Evolutionary conservation across 2,329 filamentous ascomycete genomes (phyloP), one percentile per base, ranked within the genome.

Genomic region (Curvularia lunata): DNA sequence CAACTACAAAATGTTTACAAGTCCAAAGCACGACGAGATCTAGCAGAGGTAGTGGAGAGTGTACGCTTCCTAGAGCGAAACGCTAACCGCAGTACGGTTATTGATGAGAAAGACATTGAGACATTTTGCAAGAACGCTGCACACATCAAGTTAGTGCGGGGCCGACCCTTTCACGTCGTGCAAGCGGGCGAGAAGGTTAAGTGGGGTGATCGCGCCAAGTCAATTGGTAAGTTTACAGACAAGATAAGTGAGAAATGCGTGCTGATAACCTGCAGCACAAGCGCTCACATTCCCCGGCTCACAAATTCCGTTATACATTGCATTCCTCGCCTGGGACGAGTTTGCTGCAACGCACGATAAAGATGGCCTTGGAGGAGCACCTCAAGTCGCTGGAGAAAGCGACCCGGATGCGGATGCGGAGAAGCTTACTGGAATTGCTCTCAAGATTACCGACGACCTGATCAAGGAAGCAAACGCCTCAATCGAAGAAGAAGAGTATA

Each of bases 111-210:
- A 52, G 91, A 97, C 68, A 88, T 98, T 45, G 93, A 97, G 71
- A 82, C 90, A 34, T 98, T 97, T 77, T 98, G 94, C 84, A 97
- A 96, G 79, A 96, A 96, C 66, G 94, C 93, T 48, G 90, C 91
- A 46, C 95, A 96, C 74, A 90, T 97, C 73, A 96, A 95, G 78
- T 85, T 98, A 47, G 88, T 98, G 56, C 90, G 89, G 27, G 86
- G 86, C 18, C 78, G 82, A 27, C 79, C 81, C 3, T 81, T 88
- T 47, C 82, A 83, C 34, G 67, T 82, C n/a, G 75, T 78, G 1
- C 73, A 76, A 16, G 66, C 77, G 65, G 80, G 81, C 45, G 73
- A 77, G 48, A 73, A 72, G 46, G 73, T 80, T 49, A 77, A 75
- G 23, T 78, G 78, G 70, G 79, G 81, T 58, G 79, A 78, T 38